Evolutionary conservation across 169 alveolate genomes (phyloP).

Genomic region (Cytauxzoon felis): DNA sequence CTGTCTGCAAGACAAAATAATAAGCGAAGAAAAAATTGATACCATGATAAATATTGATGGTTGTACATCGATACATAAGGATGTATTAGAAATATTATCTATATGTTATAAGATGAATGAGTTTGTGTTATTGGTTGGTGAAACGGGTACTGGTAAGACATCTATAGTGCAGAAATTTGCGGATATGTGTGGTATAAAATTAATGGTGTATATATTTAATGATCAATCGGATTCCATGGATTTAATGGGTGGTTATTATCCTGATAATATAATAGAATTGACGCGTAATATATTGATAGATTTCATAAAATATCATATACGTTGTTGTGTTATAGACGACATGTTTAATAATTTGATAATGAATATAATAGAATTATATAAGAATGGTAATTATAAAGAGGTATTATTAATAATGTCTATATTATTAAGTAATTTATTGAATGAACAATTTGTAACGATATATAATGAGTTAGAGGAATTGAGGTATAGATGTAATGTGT

Average conservation of each 20-base stretch:
- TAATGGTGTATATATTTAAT: constrained; percentile 89
- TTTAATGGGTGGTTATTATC: constrained; percentile 83
- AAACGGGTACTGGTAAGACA: constrained; percentile 99
- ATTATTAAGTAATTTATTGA: neutral
- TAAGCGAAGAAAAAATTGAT: neutral
- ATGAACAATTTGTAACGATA: neutral
- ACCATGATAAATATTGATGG: constrained; percentile 6
- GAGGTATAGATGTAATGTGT: constrained; percentile 27
- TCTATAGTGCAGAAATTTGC: constrained; percentile 90
- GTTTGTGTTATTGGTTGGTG: constrained; percentile 96
- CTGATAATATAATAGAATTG: constrained; percentile 54
- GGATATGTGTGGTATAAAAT: constrained; percentile 76
- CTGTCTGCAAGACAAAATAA: too few relatives aligned
- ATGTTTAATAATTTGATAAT: constrained; percentile 7
- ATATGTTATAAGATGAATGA: constrained; percentile 83
- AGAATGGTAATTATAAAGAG: constrained; percentile 10
- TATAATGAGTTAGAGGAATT: neutral
- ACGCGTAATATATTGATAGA: neutral
- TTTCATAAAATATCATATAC: constrained; percentile 1
- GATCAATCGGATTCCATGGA: constrained; percentile 89
- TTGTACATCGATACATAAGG: constrained; percentile 66
- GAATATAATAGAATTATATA: constrained; percentile 7
- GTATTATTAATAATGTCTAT: constrained; percentile 4
- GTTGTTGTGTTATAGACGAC: constrained; percentile 41
- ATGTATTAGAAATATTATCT: constrained; percentile 78